Base-by-base conservation (phyloP, 768 basidiomycete genomes). In the Xerocomellus intermedius region DNA sequence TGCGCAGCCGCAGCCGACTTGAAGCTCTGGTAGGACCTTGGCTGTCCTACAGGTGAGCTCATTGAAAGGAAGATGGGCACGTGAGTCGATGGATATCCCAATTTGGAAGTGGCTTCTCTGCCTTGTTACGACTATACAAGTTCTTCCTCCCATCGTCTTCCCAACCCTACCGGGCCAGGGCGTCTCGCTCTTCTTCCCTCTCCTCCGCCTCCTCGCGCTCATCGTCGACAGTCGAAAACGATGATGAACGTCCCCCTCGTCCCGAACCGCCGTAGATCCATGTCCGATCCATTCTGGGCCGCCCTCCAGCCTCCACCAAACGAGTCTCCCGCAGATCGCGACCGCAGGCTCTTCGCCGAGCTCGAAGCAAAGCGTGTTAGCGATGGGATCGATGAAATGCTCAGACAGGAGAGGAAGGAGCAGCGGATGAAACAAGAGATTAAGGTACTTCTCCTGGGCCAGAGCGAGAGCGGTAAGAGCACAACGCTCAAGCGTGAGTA, bases 401-500 rank as follows among this genome's bases (percentile, higher is more conserved):
- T 94, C 66, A 80, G 81, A 54, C 74, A 77, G 60, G 90, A 92
- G 64, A 73, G 79, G 54, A 79, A 77, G 51, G 83, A 87, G 58
- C 84, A 79, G 73, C 84, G 79, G 69, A 68, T 71, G 37, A 83
- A 79, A 59, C 77, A 82, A 59, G 83, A 85, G 65, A 82, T 92
- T 70, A 86, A 86, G 66, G 82, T 93, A 49, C 76, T 93, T 51
- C 78, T 93, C 57, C 82, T 93, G 39, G 91, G 91, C 48, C 91
- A 93, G 79, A 91, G 90, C 57, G 90, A 92, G 78, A 91, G 88
- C 64, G 91, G 90, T 38, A 93, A 92, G 77, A 90, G 87, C 67
- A 93, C 91, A 9, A 90, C 89, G 8, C 77, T 92, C 63, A 91
- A 91, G 76, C 90, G 90, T 91, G 77, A 82, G 89, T 85, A 48